Evolutionary conservation across 257 asterid species (phyloP).

Genomic region (Salvia miltiorrhiza): DNA sequence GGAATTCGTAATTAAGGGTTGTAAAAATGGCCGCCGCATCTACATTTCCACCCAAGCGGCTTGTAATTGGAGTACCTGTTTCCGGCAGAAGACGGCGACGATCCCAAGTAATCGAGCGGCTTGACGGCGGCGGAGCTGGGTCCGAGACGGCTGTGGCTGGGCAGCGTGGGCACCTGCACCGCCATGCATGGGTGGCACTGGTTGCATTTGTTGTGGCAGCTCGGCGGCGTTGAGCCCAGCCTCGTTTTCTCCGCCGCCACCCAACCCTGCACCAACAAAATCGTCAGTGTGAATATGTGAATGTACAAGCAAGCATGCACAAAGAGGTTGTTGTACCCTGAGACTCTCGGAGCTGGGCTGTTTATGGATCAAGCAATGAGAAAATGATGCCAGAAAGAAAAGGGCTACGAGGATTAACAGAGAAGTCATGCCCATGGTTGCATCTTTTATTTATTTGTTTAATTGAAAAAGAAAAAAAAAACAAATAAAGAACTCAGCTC

Average conservation of each 20-base stretch:
- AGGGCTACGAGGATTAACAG: constrained; percentile 20
- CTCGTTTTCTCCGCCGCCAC: constrained; percentile 71
- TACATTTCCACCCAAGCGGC: constrained; percentile 99
- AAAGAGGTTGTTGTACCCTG: not conserved
- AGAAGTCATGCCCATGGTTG: constrained; percentile 49
- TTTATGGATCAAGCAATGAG: constrained; percentile 27
- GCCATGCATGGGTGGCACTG: constrained; percentile 98
- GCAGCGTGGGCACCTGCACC: constrained; percentile 72
- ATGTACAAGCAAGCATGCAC: not conserved
- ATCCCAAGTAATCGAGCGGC: constrained; percentile 37
- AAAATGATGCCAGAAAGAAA: constrained; percentile 33
- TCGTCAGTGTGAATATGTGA: too few relatives aligned
- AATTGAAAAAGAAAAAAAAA: not conserved
- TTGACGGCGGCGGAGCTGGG: constrained; percentile 12
- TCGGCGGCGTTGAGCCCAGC: constrained; percentile 95
- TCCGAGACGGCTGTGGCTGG: constrained; percentile 41
- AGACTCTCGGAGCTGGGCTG: constrained; percentile 23
- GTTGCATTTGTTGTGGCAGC: constrained; percentile 91
- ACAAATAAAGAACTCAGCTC: too few relatives aligned
- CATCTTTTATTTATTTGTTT: constrained; percentile 31
- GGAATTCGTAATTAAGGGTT: constrained; percentile 45
- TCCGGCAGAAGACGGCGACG: constrained; percentile 29
- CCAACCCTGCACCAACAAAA: constrained; percentile 41
- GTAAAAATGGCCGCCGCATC: constrained; percentile 74
- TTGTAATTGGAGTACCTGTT: constrained; percentile 96